Conservation (phyloP, 2,329 filamentous ascomycete genomes). For the Diaporthe citriasiana region DNA sequence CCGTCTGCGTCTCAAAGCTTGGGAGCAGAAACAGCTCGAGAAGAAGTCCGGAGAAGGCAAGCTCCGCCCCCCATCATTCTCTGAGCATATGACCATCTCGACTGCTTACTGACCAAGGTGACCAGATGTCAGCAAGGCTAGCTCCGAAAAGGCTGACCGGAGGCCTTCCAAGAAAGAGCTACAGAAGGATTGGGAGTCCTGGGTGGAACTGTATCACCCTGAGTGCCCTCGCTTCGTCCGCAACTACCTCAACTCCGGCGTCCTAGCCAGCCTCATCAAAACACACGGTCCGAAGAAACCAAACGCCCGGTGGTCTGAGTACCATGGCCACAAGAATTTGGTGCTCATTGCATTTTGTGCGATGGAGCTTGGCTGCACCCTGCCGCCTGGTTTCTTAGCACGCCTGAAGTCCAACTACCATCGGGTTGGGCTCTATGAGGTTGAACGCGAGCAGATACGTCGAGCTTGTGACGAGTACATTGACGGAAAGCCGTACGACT, state of each 20-base stretch:
- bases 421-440: no score
- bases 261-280: background rate
- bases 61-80: background rate
- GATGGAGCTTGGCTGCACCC: constrained; percentile 6
- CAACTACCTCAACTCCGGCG: background rate
- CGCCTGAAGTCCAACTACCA: background rate
- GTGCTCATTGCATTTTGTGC: background rate
- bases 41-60: background rate
- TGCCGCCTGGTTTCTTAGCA: background rate
- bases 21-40: background rate
- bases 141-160: background rate
- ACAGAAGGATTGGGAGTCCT: background rate
- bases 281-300: background rate
- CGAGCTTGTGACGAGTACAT: background rate
- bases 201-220: background rate
- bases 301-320: background rate
- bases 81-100: background rate
- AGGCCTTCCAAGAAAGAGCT: background rate
- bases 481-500: background rate
- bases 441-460: background rate
- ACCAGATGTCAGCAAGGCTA: background rate
- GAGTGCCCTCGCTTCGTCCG: background rate
- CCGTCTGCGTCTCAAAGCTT: background rate
- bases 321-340: background rate
- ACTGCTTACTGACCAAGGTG: background rate